Conservation (phyloP, 352 stramenopile genomes). For the Plasmopara viticola region DNA sequence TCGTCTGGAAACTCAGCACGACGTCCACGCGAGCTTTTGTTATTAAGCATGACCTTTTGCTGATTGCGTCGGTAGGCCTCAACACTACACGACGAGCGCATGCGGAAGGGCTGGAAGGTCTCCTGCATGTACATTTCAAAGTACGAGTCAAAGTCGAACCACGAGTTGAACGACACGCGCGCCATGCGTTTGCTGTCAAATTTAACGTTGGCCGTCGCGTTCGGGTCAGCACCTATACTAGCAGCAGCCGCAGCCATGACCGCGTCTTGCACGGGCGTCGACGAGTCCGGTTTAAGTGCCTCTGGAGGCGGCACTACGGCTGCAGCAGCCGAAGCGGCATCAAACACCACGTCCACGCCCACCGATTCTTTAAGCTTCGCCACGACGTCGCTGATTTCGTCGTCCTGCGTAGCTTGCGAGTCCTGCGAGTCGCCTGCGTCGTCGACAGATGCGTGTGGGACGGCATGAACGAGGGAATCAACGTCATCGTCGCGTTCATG, state of each 20-base stretch:
- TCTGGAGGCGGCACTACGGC: slow-evolving; percentile 19
- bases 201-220: slow-evolving; percentile 23
- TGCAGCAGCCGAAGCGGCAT: slow-evolving; percentile 19
- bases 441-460: not conserved
- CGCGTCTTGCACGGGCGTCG: slow-evolving; percentile 22
- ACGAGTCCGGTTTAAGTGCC: slow-evolving; percentile 14
- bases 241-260: slow-evolving; percentile 15
- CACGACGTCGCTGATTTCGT: slow-evolving; percentile 57
- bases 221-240: slow-evolving; percentile 13
- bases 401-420: slow-evolving; percentile 43
- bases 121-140: slow-evolving; percentile 87
- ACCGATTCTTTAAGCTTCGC: slow-evolving; percentile 55
- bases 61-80: slow-evolving; percentile 80
- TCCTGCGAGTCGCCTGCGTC: slow-evolving; percentile 23
- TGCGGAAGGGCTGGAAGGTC: slow-evolving; percentile 82
- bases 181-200: slow-evolving; percentile 81
- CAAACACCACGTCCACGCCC: slow-evolving; percentile 31
- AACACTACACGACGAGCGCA: slow-evolving; percentile 79
- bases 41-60: slow-evolving; percentile 84
- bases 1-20: slow-evolving; percentile 76
- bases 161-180: slow-evolving; percentile 81
- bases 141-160: slow-evolving; percentile 83
- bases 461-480: slow-evolving; percentile 9
- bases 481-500: slow-evolving; percentile 18
- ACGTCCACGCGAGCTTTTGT: slow-evolving; percentile 76